Base-by-base conservation (phyloP, 495 filamentous ascomycete genomes). In the Penicillium antarcticum region DNA sequence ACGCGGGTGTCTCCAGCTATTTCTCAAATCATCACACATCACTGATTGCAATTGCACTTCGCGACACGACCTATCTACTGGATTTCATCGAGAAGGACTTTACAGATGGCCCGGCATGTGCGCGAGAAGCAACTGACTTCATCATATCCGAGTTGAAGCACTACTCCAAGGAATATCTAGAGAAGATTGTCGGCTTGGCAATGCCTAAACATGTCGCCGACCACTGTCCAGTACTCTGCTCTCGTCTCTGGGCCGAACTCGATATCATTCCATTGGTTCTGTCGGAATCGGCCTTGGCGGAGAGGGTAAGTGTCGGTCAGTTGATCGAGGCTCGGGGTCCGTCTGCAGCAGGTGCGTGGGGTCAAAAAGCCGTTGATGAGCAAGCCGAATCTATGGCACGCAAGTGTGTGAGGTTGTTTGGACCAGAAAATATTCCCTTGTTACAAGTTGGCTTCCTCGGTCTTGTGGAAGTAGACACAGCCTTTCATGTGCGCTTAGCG, bases 361-460 rank as follows among this genome's bases (percentile, higher is more conserved):
- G 80, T 33, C 63, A 68, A 6, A 83, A 81, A 55, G 67, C 77
- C 33, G 78, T 90, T 11, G 90, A 92, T 53, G 90, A 95, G 60
- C 87, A 92, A 66, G 88, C 90, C 2, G 90, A 95, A 60, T 88
- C 88, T 0, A 88, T 92, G 82, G 86, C 84, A 3, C 78, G 89
- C 24, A 92, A 92, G 73, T 90, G 87, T 61, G 79, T 90, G 37
- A 80, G 85, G 84, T 86, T 61, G 45, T 95, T 92, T 60, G 89
- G 90, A 5, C 90, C 90, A 7, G 84, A 80, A 14, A 76, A 87
- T 12, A 77, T 80, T 39, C 89, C 89, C 10, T 75, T 87, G n/a
- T 68, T 91, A 23, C 81, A 89, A 49, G 86, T 94, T 23, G 88
- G 86, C 19, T 87, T 79, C 52, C 73, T 81, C 41, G 88, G 89